Conservation (phyloP, 1,284 basidiomycete genomes). For the Ustilago cynodontis region DNA sequence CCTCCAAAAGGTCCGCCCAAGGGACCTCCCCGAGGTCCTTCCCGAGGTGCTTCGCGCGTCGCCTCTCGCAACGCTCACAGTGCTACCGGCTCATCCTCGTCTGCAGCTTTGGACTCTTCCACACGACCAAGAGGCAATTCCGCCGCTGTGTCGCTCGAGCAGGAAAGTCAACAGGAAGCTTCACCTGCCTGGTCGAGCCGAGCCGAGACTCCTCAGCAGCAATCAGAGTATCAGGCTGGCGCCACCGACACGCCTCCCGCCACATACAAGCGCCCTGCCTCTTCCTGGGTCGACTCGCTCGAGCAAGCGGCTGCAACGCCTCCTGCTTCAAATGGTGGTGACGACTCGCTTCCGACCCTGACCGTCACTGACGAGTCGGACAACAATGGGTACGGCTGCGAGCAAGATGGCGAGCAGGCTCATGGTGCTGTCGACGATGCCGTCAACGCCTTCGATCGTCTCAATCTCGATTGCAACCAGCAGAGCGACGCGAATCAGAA, state of each 20-base stretch:
- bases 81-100: slow-evolving; percentile 7
- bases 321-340: slow-evolving; percentile 21
- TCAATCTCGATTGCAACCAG: slow-evolving; percentile 18
- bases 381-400: slow-evolving; percentile 14
- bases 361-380: slow-evolving; percentile 48
- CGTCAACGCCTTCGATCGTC: slow-evolving; percentile 20
- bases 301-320: slow-evolving; percentile 47
- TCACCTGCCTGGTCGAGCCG: slow-evolving; percentile 11
- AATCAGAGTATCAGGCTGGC: slow-evolving; percentile 7
- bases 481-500: background rate
- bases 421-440: slow-evolving; percentile 24
- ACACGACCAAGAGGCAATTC: slow-evolving; percentile 2
- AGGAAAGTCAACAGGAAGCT: slow-evolving; percentile 22
- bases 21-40: slow-evolving; percentile 45
- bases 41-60: slow-evolving; percentile 40
- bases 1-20: slow-evolving; percentile 25
- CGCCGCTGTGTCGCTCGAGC: slow-evolving; percentile 34
- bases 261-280: slow-evolving; percentile 28
- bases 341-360: slow-evolving; percentile 38
- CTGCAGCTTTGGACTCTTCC: slow-evolving; percentile 9
- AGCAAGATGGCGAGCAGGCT: slow-evolving; percentile 2
- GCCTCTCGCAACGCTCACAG: slow-evolving; percentile 37
- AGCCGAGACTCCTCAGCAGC: slow-evolving; percentile 10
- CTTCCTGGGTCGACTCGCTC: slow-evolving; percentile 45
- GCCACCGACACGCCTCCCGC: slow-evolving; percentile 30